These are phyloP conservation scores for Antitrichia curtipendula DNA, from an alignment of 225 moss, liverwort and hornwort genomes.

Conservation along the genomic window DNA sequence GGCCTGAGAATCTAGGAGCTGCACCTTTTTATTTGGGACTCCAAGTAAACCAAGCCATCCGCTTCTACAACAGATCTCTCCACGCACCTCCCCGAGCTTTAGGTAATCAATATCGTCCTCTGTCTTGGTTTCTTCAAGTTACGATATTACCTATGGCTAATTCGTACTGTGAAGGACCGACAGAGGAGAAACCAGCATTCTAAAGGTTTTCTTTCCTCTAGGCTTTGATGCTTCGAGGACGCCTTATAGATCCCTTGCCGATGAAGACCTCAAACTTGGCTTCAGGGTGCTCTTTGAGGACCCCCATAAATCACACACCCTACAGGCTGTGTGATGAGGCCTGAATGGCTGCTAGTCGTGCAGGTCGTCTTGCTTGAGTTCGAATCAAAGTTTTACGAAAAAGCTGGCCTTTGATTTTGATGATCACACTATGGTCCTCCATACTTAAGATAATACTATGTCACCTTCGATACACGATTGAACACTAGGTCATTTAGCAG, in stretches of 20 bases:
- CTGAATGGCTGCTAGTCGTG: background rate
- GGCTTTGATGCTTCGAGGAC: background rate
- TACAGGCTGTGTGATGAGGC: background rate
- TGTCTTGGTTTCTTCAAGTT: background rate
- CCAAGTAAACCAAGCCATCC: slow-evolving; percentile 11
- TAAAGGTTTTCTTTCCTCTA: background rate
- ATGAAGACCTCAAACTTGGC: background rate
- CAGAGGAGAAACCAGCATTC: background rate
- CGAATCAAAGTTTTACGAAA: background rate
- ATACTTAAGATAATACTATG: background rate
- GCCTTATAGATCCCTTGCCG: background rate
- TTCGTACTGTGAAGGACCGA: too few relatives aligned
- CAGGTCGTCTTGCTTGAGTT: background rate
- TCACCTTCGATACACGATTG: background rate
- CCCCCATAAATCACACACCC: background rate
- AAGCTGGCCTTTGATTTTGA: background rate
- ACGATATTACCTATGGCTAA: background rate
- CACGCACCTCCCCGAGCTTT: background rate
- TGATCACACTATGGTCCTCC: background rate
- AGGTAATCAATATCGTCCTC: background rate
- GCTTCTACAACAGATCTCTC: background rate
- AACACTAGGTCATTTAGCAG: background rate
- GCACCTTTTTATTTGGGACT: background rate
- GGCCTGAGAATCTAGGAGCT: background rate
- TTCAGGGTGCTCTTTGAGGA: background rate